phyloP scores from a whole-genome alignment of 176 grass and related monocot genomes.

The maize (Zea mays) region DNA sequence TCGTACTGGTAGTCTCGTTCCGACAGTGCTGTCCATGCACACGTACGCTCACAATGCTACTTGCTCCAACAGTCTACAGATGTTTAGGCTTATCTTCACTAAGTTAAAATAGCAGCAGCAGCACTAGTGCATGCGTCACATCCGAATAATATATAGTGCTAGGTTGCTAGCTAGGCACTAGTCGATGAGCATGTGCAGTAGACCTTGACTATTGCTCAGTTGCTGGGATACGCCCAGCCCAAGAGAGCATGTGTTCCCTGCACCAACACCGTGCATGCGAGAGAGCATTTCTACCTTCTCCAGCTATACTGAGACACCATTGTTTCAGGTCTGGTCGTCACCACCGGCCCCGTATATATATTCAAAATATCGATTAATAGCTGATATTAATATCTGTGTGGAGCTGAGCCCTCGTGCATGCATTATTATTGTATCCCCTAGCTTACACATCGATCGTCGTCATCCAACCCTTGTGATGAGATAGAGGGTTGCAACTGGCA shows the following conservation, averaged over 20 bases:
- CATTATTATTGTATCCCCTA: not conserved
- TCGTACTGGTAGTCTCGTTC: not conserved
- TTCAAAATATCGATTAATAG: too few relatives aligned
- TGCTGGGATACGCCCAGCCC: conserved; percentile 20
- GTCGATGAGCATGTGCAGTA: not conserved
- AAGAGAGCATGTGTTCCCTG: conserved; percentile 17
- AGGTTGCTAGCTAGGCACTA: not conserved
- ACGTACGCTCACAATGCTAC: not conserved
- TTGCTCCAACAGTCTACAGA: not conserved
- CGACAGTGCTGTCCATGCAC: not conserved
- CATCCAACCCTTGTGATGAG: not conserved
- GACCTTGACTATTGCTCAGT: not conserved
- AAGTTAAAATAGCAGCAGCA: not conserved
- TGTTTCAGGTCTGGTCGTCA: too few relatives aligned
- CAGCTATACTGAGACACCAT: not conserved
- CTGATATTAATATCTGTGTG: too few relatives aligned
- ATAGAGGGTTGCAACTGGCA: not conserved
- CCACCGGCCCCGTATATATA: too few relatives aligned
- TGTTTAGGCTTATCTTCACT: conserved; percentile 7
- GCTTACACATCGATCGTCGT: not conserved
- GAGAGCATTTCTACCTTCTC: not conserved
- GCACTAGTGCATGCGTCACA: not conserved
- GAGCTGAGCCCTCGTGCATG: not conserved
- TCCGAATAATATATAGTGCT: not conserved
- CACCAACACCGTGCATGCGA: not conserved